Percentiles rank a stretch among this genome's conserved stretches.
Conservation (phyloP, 768 basidiomycete genomes). For the Serendipita sp. region DNA sequence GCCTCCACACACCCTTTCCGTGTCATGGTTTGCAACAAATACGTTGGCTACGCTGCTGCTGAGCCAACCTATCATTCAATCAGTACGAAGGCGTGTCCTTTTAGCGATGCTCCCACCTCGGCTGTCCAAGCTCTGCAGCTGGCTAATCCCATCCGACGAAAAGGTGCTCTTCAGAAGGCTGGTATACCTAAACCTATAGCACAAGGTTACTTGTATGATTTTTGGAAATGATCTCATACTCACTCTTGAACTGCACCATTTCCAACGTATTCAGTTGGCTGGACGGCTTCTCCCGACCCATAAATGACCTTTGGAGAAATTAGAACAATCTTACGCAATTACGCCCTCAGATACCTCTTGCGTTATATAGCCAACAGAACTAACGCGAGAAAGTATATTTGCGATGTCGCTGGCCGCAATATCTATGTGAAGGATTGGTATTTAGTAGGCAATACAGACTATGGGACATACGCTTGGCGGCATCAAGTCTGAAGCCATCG, state of each 20-base stretch:
- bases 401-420: slow-evolving; percentile 36
- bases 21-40: slow-evolving; percentile 57
- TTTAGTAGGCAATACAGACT: neutral
- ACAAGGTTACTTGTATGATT: neutral
- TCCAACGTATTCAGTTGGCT: slow-evolving; percentile 37
- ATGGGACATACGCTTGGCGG: slow-evolving; percentile 22
- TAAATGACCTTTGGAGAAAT: slow-evolving; percentile 15
- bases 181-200: slow-evolving; percentile 40
- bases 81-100: no score
- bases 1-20: slow-evolving; percentile 30
- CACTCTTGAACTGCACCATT: slow-evolving; percentile 55
- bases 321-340: neutral
- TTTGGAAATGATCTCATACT: slow-evolving; percentile 5
- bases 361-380: slow-evolving; percentile 35
- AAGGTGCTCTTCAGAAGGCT: slow-evolving; percentile 36
- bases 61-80: slow-evolving; percentile 34
- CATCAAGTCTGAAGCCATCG: slow-evolving; percentile 40
- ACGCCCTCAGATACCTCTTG: slow-evolving; percentile 28
- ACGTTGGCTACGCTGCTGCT: slow-evolving; percentile 33
- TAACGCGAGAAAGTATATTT: slow-evolving; percentile 34
- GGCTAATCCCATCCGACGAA: slow-evolving; percentile 32
- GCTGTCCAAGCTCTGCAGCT: slow-evolving; percentile 34
- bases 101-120: slow-evolving; percentile 21
- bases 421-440: slow-evolving; percentile 21
- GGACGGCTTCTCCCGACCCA: slow-evolving; percentile 34